Conservation (phyloP, 2,329 filamentous ascomycete species). For the Clarireedia hainanense region DNA sequence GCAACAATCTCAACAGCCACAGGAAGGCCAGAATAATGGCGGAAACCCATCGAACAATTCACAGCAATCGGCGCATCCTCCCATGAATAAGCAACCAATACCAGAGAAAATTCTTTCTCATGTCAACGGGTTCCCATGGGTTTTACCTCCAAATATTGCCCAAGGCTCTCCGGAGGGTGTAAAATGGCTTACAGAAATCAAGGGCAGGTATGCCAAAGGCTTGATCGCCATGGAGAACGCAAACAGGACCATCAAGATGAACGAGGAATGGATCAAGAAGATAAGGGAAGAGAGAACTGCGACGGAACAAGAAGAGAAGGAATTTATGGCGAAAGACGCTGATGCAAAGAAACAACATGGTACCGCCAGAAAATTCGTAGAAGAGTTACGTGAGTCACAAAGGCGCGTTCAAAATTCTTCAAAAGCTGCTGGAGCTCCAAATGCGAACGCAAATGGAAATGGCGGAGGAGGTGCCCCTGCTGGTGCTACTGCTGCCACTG, state of each 20-base stretch:
- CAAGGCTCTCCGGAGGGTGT: slow-evolving; percentile 36
- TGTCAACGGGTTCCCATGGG: slow-evolving; percentile 41
- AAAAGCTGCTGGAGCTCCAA: slow-evolving; percentile 10
- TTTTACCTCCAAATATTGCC: slow-evolving; percentile 35
- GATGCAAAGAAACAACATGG: slow-evolving; percentile 37
- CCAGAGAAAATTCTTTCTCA: slow-evolving; percentile 35
- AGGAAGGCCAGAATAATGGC: slow-evolving; percentile 7
- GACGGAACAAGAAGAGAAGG: slow-evolving; percentile 40
- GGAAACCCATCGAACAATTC: slow-evolving; percentile 10
- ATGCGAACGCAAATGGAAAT: not conserved
- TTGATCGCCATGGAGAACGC: slow-evolving; percentile 43
- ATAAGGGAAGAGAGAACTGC: slow-evolving; percentile 37
- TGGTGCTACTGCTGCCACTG: no score
- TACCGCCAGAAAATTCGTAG: slow-evolving; percentile 42
- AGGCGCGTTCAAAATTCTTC: slow-evolving; percentile 17
- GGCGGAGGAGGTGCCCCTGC: not conserved
- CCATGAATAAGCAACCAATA: slow-evolving; percentile 11
- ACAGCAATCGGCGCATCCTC: slow-evolving; percentile 10
- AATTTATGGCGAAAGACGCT: slow-evolving; percentile 37
- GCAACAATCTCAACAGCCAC: slow-evolving; percentile 9
- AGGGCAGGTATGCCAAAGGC: slow-evolving; percentile 39
- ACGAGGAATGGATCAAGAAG: slow-evolving; percentile 38
- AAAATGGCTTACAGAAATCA: slow-evolving; percentile 43
- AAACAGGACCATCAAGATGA: slow-evolving; percentile 33
- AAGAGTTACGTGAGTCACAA: slow-evolving; percentile 36